phyloP scores from a whole-genome alignment of 2,329 filamentous ascomycete species.

The Ophiosphaerella herpotricha region DNA sequence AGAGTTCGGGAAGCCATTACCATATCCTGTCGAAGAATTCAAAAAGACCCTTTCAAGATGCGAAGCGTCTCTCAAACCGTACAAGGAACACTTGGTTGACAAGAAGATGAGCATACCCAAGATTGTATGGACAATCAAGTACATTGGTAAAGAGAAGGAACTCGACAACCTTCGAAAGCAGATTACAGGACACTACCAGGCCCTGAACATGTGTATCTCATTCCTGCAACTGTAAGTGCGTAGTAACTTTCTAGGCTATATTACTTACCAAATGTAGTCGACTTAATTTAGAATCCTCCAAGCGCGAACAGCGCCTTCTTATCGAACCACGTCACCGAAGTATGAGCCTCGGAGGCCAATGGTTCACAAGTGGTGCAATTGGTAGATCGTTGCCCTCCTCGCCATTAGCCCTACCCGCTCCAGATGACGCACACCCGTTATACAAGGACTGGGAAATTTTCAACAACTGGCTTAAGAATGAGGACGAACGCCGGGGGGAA shows the following conservation, averaged over 20 bases:
- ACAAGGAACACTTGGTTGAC: slow-evolving; percentile 36
- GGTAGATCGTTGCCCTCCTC: slow-evolving; percentile 17
- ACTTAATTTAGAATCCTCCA: slow-evolving; percentile 34
- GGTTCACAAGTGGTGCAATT: slow-evolving; percentile 30
- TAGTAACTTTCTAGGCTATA: neutral
- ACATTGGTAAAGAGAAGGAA: slow-evolving; percentile 42
- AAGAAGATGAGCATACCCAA: slow-evolving; percentile 38
- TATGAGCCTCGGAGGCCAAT: slow-evolving; percentile 31
- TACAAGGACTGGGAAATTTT: slow-evolving; percentile 40
- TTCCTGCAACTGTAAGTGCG: slow-evolving; percentile 35
- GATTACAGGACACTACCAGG: slow-evolving; percentile 37
- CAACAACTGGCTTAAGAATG: slow-evolving; percentile 31
- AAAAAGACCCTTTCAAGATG: slow-evolving; percentile 37
- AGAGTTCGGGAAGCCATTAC: slow-evolving; percentile 38
- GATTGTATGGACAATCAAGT: slow-evolving; percentile 35
- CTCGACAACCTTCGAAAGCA: slow-evolving; percentile 34
- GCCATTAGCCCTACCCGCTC: slow-evolving; percentile 26
- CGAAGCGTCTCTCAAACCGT: slow-evolving; percentile 34
- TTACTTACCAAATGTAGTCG: slow-evolving; percentile 25
- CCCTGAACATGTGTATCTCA: slow-evolving; percentile 37
- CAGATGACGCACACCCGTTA: slow-evolving; percentile 34
- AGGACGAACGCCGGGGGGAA: slow-evolving; percentile 31
- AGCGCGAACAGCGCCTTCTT: slow-evolving; percentile 24
- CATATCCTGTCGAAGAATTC: slow-evolving; percentile 37
- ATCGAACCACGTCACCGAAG: slow-evolving; percentile 28